phyloP scores from a whole-genome alignment of 495 filamentous ascomycete species.

The Pyrenopolyporus hunteri region DNA sequence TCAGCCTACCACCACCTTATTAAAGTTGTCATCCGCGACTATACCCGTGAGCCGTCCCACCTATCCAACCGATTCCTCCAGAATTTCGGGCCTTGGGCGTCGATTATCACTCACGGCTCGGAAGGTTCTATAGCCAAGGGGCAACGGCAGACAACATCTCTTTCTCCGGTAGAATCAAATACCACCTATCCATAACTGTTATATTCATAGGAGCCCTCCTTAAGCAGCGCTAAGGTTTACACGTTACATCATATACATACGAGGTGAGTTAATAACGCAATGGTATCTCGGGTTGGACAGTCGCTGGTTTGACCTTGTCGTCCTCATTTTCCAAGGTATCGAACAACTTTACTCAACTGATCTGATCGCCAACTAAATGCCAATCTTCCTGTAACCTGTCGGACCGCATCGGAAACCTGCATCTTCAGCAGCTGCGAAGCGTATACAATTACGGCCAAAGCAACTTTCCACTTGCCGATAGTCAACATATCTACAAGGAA shows the following conservation, averaged over 20 bases:
- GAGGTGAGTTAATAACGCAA: too few species aligned
- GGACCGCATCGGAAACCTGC: conserved; percentile 36
- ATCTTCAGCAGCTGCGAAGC: conserved; percentile 33
- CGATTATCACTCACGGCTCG: conserved; percentile 17
- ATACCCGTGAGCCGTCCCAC: conserved; percentile 12
- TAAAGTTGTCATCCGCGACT: conserved; percentile 20
- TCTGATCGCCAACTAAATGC: conserved; percentile 1
- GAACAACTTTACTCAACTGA: neutral
- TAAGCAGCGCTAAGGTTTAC: too few species aligned
- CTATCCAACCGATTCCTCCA: conserved; percentile 1
- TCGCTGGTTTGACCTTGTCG: neutral
- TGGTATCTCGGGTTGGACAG: too few species aligned
- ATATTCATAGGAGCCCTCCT: too few species aligned
- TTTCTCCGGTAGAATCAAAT: conserved; percentile 14
- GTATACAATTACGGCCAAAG: conserved; percentile 27
- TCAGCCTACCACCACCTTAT: conserved; percentile 31
- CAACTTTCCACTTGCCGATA: conserved; percentile 1
- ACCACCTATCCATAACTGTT: too few species aligned
- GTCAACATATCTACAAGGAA: conserved; percentile 2
- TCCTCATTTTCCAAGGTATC: neutral
- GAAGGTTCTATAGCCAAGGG: conserved; percentile 28
- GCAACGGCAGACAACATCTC: conserved; percentile 27
- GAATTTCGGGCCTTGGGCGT: conserved; percentile 2
- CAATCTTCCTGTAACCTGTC: conserved; percentile 18
- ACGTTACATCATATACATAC: too few species aligned